Base-by-base conservation (phyloP, 169 alveolate species). In the Theileria annulata region DNA sequence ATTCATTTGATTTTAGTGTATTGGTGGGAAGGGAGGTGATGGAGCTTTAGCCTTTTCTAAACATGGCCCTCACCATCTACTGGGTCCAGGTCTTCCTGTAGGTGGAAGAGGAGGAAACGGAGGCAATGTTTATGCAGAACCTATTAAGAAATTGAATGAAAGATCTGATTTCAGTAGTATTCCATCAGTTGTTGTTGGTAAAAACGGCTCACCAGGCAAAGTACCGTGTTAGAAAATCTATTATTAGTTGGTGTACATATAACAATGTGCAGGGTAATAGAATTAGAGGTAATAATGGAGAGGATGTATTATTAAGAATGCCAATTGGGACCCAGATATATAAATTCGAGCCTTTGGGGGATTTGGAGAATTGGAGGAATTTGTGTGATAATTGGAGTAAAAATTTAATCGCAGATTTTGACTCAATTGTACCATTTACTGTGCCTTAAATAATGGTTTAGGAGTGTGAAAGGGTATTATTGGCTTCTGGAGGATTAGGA, bases 61-160 rank as follows among this genome's bases (percentile, higher is more conserved):
- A 25, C 89, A 82, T 63, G 85, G 87, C 3, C 70, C 89, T n/a
- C 89, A 82, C 56, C 64, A 68, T 54, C 74, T 75, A 33, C 27
- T 76, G n/a, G 89, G 89, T 0, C 89, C 89, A 4, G 89, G 89
- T 31, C 72, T 82, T 17, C 89, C 89, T n/a, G 71, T 69, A 3
- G 89, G 89, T 15, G 89, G 89, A 23, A 77, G 79, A 19, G 89
- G 89, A 3, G 89, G 89, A 15, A 77, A 51, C 21, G 89, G 89
- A 2, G 85, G 88, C n/a, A 51, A 35, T 19, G 84, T 80, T 17
- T 80, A 58, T 35, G 72, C 58, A 12, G 75, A 77, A 25, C 85
- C 86, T 28, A 64, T 82, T 62, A 58, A 25, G 27, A 82, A 33
- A 23, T 64, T 47, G 28, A 80, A 74, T 56, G 51, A 60, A 25